A percentile compares a stretch with the other conserved stretches of the same genome.
Conservation (phyloP, 352 stramenopile species). For the Pythium guiyangense region DNA sequence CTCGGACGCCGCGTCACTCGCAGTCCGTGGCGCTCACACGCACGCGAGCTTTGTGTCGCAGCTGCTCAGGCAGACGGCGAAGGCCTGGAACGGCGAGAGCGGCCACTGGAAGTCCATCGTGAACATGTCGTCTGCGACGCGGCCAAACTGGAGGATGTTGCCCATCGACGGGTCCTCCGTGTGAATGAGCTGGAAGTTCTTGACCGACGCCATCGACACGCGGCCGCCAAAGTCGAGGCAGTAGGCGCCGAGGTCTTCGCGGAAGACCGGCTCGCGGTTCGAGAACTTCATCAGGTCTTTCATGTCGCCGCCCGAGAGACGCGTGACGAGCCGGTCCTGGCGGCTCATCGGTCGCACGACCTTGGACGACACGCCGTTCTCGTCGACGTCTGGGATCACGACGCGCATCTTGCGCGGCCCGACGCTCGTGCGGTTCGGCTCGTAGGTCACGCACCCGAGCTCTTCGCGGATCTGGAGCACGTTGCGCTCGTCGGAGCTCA, state of each 20-base stretch:
- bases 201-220: conserved; percentile 69
- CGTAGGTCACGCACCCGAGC: conserved; percentile 81
- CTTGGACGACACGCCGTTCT: conserved; percentile 73
- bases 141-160: conserved; percentile 86
- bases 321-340: conserved; percentile 77
- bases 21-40: conserved; percentile 40
- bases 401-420: conserved; percentile 85
- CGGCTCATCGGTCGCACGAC: conserved; percentile 83
- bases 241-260: conserved; percentile 83
- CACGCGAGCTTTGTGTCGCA: conserved; percentile 88
- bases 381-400: conserved; percentile 75
- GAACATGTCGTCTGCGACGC: conserved; percentile 88
- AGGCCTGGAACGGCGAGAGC: conserved; percentile 84
- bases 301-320: conserved; percentile 61
- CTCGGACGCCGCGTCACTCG: too few relatives aligned
- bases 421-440: conserved; percentile 84
- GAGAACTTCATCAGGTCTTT: conserved; percentile 86
- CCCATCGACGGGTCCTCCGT: conserved; percentile 79
- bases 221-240: conserved; percentile 84
- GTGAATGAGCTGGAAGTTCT: conserved; percentile 89
- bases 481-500: conserved; percentile 75
- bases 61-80: conserved; percentile 86
- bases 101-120: conserved; percentile 90
- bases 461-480: conserved; percentile 86
- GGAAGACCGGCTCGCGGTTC: conserved; percentile 83